These are phyloP conservation scores for Psilocybe cubensis DNA, from an alignment of 768 basidiomycete species.

Conservation along the genomic window DNA sequence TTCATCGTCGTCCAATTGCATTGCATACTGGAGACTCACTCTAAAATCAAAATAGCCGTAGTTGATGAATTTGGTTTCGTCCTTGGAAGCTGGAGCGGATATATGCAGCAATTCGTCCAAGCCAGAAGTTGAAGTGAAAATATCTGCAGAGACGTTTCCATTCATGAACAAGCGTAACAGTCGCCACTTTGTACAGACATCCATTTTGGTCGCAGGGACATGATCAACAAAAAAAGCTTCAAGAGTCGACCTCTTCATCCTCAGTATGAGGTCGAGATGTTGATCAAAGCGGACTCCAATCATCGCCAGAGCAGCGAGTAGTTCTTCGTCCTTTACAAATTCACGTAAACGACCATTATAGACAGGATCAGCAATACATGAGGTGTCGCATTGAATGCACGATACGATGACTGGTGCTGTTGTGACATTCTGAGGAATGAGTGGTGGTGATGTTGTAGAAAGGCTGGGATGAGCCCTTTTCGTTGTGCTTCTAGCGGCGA, in stretches of 20 bases:
- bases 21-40: conserved; percentile 2
- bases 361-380: not conserved
- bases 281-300: conserved; percentile 20
- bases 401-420: not conserved
- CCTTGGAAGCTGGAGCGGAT: not conserved
- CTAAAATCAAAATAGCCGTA: conserved; percentile 1
- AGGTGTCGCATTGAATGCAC: conserved; percentile 8
- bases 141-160: not conserved
- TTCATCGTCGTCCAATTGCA: conserved; percentile 14
- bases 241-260: not conserved
- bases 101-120: not conserved
- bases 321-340: not conserved
- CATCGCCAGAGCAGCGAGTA: conserved; percentile 1
- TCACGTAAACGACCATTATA: conserved; percentile 4
- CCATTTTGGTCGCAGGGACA: conserved; percentile 7
- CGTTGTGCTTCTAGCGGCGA: too few relatives aligned
- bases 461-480: too few relatives aligned
- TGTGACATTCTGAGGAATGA: not conserved
- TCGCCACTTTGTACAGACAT: not conserved
- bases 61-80: conserved; percentile 11
- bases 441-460: too few relatives aligned
- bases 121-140: not conserved
- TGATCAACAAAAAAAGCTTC: conserved; percentile 6
- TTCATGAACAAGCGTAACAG: conserved; percentile 6
- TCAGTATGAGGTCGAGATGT: conserved; percentile 16